Evolutionary conservation across 2,329 filamentous ascomycete genomes (phyloP).

Genomic region (Lasiodiplodia gonubiensis): DNA sequence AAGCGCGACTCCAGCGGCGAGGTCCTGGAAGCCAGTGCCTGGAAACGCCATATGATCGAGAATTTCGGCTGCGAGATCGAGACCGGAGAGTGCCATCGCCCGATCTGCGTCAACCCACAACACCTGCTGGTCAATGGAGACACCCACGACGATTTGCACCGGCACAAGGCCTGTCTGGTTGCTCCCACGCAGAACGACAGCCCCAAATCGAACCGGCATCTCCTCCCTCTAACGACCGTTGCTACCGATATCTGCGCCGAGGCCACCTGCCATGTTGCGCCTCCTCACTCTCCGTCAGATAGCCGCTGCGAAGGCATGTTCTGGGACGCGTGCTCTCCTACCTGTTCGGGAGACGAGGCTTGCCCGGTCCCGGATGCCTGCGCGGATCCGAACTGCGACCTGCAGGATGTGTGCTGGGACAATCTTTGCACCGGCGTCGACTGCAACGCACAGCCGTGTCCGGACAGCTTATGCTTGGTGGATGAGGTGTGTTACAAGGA

Average conservation of each 20-base stretch:
- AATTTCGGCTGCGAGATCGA: slow-evolving; percentile 27
- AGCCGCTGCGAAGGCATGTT: slow-evolving; percentile 45
- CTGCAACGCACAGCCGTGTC: slow-evolving; percentile 41
- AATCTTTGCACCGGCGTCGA: slow-evolving; percentile 42
- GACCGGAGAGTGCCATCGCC: slow-evolving; percentile 22
- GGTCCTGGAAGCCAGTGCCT: slow-evolving; percentile 9
- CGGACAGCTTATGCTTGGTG: slow-evolving; percentile 42
- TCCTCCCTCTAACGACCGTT: slow-evolving; percentile 2
- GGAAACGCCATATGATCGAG: slow-evolving; percentile 21
- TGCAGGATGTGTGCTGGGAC: slow-evolving; percentile 28
- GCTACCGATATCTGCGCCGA: slow-evolving; percentile 25
- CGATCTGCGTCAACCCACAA: slow-evolving; percentile 28
- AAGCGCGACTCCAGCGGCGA: slow-evolving; percentile 27
- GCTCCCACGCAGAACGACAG: not conserved
- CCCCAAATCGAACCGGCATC: not conserved
- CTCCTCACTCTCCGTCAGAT: slow-evolving; percentile 29
- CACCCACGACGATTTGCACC: slow-evolving; percentile 24
- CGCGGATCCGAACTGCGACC: slow-evolving; percentile 46
- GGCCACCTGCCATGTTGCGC: not conserved
- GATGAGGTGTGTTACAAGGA: slow-evolving; percentile 34
- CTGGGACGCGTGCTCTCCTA: slow-evolving; percentile 36
- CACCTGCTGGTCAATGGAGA: slow-evolving; percentile 23
- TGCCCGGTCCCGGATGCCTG: slow-evolving; percentile 42
- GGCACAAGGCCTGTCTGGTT: slow-evolving; percentile 17
- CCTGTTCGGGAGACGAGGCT: slow-evolving; percentile 39